phyloP scores from a whole-genome alignment of 441 rosid genomes.

The Euphorbia corollata region DNA sequence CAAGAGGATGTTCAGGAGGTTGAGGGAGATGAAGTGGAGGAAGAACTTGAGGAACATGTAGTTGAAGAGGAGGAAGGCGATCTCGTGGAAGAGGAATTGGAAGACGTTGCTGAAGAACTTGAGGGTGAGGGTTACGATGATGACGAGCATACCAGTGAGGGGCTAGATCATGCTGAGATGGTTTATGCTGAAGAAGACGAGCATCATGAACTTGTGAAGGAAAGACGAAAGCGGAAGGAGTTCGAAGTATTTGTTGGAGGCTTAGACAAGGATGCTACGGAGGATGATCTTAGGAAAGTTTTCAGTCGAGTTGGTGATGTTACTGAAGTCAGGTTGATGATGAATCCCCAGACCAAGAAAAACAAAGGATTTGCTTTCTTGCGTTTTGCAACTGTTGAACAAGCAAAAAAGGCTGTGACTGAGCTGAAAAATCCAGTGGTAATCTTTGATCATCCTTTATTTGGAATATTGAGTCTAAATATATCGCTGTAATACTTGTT shows the following conservation, averaged over 20 bases:
- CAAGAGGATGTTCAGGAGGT: slow-evolving; percentile 45
- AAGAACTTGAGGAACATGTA: slow-evolving; percentile 52
- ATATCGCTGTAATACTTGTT: slow-evolving; percentile 23
- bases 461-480: slow-evolving; percentile 29
- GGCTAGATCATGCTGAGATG: slow-evolving; percentile 43
- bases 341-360: slow-evolving; percentile 83
- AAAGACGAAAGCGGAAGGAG: slow-evolving; percentile 93
- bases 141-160: slow-evolving; percentile 49
- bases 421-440: slow-evolving; percentile 91
- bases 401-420: slow-evolving; percentile 77
- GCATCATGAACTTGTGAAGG: slow-evolving; percentile 62
- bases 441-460: slow-evolving; percentile 33
- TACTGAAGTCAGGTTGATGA: slow-evolving; percentile 75
- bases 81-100: slow-evolving; percentile 59
- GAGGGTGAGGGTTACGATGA: slow-evolving; percentile 34
- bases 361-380: slow-evolving; percentile 95
- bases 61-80: slow-evolving; percentile 67
- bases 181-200: slow-evolving; percentile 66
- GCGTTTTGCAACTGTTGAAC: slow-evolving; percentile 85
- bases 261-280: slow-evolving; percentile 76
- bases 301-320: slow-evolving; percentile 77
- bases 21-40: slow-evolving; percentile 49
- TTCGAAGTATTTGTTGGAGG: slow-evolving; percentile 94
- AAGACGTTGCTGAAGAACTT: slow-evolving; percentile 51
- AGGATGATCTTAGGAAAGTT: slow-evolving; percentile 71